Conservation (phyloP, 352 stramenopile species). For the Phytophthora multivora region DNA sequence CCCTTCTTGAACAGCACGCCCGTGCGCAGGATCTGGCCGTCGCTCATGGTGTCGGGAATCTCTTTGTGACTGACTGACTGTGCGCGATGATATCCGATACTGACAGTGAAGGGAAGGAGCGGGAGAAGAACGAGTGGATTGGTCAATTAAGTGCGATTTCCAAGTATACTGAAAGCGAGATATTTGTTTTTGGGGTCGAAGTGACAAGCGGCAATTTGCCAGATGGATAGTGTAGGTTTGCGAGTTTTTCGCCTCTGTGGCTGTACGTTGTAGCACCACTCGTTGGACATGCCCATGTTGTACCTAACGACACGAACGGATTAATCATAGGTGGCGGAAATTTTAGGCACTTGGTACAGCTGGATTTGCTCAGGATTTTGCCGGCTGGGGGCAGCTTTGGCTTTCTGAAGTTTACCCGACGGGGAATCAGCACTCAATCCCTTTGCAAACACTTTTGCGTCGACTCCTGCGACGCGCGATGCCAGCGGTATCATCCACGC, state of each 20-base stretch:
- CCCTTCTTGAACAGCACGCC: conserved; percentile 88
- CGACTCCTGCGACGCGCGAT: conserved; percentile 8
- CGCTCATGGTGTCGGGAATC: conserved; percentile 30
- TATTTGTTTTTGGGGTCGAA: background rate
- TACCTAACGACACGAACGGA: conserved; percentile 2
- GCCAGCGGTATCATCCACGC: conserved; percentile 11
- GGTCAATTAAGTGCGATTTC: conserved; percentile 18
- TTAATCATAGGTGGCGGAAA: conserved; percentile 4
- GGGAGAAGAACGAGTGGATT: conserved; percentile 17
- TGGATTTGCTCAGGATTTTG: conserved; percentile 23
- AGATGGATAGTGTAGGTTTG: conserved; percentile 17
- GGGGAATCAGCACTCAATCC: background rate
- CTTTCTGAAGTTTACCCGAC: conserved; percentile 22
- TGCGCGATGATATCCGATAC: conserved; percentile 18
- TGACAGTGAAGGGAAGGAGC: conserved; percentile 8
- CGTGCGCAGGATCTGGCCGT: conserved; percentile 65
- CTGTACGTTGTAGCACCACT: conserved; percentile 7
- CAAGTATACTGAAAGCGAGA: conserved; percentile 8
- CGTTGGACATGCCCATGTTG: background rate
- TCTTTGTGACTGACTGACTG: conserved; percentile 2
- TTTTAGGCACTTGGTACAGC: conserved; percentile 10
- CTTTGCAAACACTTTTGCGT: conserved; percentile 8
- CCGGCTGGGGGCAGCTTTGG: conserved; percentile 13
- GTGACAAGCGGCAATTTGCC: conserved; percentile 13
- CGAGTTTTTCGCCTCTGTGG: conserved; percentile 6